Conservation (phyloP, 78 protist genomes). For the Guillardia theta region DNA sequence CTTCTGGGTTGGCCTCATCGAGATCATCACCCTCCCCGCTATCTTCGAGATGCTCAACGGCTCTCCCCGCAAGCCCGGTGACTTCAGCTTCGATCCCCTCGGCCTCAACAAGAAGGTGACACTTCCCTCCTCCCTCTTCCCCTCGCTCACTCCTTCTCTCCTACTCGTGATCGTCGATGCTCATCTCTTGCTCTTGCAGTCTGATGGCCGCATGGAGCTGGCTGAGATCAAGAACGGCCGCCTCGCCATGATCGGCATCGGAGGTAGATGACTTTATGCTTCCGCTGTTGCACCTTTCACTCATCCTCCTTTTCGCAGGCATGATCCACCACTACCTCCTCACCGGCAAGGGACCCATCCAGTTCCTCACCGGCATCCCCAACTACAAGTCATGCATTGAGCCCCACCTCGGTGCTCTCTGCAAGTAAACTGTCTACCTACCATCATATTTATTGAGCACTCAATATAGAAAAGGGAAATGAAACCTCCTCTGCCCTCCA, state of each 20-base stretch:
- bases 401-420: background rate
- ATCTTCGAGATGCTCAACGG: background rate
- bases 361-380: constrained; percentile 24
- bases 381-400: constrained; percentile 20
- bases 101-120: background rate
- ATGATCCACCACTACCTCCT: constrained; percentile 15
- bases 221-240: constrained; percentile 18
- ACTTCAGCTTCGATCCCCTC: background rate
- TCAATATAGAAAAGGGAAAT: background rate
- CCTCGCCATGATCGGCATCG: constrained; percentile 26
- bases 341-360: constrained; percentile 35
- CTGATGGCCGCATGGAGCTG: background rate
- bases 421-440: background rate
- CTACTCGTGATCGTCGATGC: too few species aligned
- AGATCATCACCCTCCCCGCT: background rate
- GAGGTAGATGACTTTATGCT: too few species aligned
- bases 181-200: too few species aligned
- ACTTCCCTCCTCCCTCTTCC: too few species aligned
- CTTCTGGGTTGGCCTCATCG: background rate
- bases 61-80: background rate
- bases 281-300: too few species aligned
- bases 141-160: too few species aligned
- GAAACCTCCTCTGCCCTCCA: background rate
- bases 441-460: background rate
- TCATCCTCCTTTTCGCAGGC: too few species aligned